Conservation (phyloP, 352 stramenopile genomes). For the Pythium phragmiticola region DNA sequence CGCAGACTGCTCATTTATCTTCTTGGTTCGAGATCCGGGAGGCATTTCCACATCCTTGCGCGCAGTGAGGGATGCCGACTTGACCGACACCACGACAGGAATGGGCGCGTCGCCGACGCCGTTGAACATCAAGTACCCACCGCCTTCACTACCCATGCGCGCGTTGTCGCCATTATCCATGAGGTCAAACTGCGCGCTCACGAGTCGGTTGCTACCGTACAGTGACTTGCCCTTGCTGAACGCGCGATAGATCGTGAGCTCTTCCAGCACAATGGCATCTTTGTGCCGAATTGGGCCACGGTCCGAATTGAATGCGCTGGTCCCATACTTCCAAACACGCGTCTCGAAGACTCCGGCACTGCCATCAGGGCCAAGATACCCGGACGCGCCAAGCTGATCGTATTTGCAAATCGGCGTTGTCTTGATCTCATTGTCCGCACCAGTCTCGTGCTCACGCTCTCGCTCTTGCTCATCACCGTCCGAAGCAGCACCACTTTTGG, state of each 20-base stretch:
- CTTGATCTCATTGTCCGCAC: slow-evolving; percentile 8
- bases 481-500: slow-evolving; percentile 2
- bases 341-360: slow-evolving; percentile 72
- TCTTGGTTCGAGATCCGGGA: background rate
- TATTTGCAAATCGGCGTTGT: slow-evolving; percentile 65
- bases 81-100: slow-evolving; percentile 70
- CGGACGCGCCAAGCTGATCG: slow-evolving; percentile 71
- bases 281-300: slow-evolving; percentile 73
- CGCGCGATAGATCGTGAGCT: slow-evolving; percentile 78
- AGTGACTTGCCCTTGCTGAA: slow-evolving; percentile 63
- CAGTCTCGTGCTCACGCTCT: slow-evolving; percentile 1
- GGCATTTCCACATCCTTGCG: slow-evolving; percentile 5
- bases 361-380: slow-evolving; percentile 80
- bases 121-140: slow-evolving; percentile 88
- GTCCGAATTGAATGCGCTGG: slow-evolving; percentile 81
- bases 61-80: slow-evolving; percentile 25
- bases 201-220: slow-evolving; percentile 26
- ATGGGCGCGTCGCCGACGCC: slow-evolving; percentile 80
- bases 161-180: slow-evolving; percentile 28
- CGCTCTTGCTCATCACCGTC: slow-evolving; percentile 4
- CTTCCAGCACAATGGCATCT: slow-evolving; percentile 77
- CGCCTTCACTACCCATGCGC: slow-evolving; percentile 35
- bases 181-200: slow-evolving; percentile 37
- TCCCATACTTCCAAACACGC: slow-evolving; percentile 84
- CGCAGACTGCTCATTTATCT: slow-evolving; percentile 6